phyloP scores from a whole-genome alignment of 106 monocot genomes.

The Platanthera zijinensis region DNA sequence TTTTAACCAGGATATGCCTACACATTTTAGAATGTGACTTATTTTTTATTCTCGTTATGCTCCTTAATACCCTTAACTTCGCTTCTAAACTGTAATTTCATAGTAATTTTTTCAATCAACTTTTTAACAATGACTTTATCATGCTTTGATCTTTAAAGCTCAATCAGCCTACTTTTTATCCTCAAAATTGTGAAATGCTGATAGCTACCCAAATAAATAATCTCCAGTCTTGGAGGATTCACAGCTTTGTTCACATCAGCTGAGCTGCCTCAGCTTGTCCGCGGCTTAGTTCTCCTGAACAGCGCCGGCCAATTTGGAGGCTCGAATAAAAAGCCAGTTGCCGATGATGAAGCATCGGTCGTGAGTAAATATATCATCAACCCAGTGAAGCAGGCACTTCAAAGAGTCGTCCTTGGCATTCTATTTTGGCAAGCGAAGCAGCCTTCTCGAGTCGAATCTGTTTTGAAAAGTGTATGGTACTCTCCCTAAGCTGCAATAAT shows the following conservation, averaged over 20 bases:
- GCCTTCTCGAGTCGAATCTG: slow-evolving; percentile 70
- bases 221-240: slow-evolving; percentile 89
- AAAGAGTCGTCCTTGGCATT: slow-evolving; percentile 61
- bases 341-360: slow-evolving; percentile 21
- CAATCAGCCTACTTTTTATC: not conserved
- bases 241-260: slow-evolving; percentile 81
- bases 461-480: slow-evolving; percentile 73
- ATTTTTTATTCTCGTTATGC: too few species aligned
- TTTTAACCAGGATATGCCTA: too few species aligned
- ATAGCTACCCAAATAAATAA: not conserved
- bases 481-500: slow-evolving; percentile 10
- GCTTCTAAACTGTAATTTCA: not conserved
- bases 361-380: slow-evolving; percentile 52
- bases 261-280: slow-evolving; percentile 44
- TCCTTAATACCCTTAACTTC: not conserved
- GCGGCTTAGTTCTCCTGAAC: slow-evolving; percentile 72
- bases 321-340: slow-evolving; percentile 14
- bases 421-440: slow-evolving; percentile 97
- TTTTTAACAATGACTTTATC: not conserved
- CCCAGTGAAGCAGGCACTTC: slow-evolving; percentile 75
- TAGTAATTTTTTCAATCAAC: not conserved
- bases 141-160: not conserved
- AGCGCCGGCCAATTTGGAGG: slow-evolving; percentile 89
- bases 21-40: too few species aligned
- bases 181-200: not conserved